Evolutionary conservation across 352 stramenopile species (phyloP), one percentile per base, ranked within the genome.

Genomic region (Phytopythium oedochilum): DNA sequence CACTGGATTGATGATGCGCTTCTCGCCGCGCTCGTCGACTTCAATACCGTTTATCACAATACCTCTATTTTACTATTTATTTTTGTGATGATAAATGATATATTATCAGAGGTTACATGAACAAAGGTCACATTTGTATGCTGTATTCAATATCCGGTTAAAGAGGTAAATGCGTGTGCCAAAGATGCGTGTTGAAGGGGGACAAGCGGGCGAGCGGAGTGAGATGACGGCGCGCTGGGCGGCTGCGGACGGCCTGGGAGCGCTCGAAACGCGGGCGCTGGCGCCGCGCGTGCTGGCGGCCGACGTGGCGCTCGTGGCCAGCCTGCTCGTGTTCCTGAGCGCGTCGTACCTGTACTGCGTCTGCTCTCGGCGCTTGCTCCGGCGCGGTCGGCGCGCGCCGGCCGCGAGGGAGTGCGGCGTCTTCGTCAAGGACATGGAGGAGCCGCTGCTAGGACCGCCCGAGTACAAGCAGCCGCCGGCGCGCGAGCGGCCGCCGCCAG

Each of bases 401-500:
- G 23, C 23, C 42, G 42, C 14, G 12, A 28, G 25, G 38, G 49
- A 60, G 8, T 52, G 50, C 0, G 55, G 58, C 5, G 32, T 83
- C 28, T 60, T 75, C 22, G 64, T 83, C 14, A 81, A 64, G 53
- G 75, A 92, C 57, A 83, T 89, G 73, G 69, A 88, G 47, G 63
- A 89, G 60, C 78, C 82, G 20, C 73, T 92, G 39, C 65, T 92
- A 8, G 62, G 70, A 0, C 64, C 57, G 5, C 60, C 61, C 5
- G 61, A 66, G 28, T 81, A 85, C 57, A 59, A 74, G 34, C 53
- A 84, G 25, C 62, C 73, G 10, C 58, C 63, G 14, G 23, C 45
- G 15, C 65, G 70, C 29, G 67, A 87, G 18, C 23, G 36, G 18
- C 43, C 60, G 1, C 71, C 78, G 28, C 78, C 84, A 8, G 67